Conservation (phyloP, 2,329 filamentous ascomycete species). For the Aspergillus fumigatiaffinis region DNA sequence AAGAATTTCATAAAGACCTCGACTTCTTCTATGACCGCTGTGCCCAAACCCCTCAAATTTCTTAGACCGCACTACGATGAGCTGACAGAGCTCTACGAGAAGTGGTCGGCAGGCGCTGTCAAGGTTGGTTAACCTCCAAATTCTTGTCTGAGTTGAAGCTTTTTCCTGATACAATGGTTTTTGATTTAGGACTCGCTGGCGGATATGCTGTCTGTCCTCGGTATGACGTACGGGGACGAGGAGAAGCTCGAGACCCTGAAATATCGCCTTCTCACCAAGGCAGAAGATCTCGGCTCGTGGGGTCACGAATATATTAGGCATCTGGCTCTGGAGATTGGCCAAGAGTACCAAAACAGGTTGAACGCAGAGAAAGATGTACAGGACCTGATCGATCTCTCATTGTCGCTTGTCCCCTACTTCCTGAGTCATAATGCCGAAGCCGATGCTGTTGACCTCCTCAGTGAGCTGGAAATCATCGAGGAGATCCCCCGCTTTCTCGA, state of each 20-base stretch:
- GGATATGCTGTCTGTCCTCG: constrained; percentile 93
- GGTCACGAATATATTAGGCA: constrained; percentile 98
- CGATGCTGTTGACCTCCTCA: constrained; percentile 94
- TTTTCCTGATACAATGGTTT: constrained; percentile 5
- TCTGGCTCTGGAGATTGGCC: constrained; percentile 89
- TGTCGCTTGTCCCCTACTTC: constrained; percentile 87
- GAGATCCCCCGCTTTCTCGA: constrained; percentile 85
- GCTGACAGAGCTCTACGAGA: constrained; percentile 80
- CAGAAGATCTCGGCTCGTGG: constrained; percentile 92
- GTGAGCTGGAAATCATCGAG: constrained; percentile 96
- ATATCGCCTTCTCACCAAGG: constrained; percentile 84
- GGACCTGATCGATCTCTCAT: constrained; percentile 79
- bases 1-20: constrained; percentile 99
- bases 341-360: constrained; percentile 85
- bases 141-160: constrained; percentile 3
- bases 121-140: constrained; percentile 56
- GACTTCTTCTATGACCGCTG: constrained; percentile 98
- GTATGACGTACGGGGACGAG: constrained; percentile 98
- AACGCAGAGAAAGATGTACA: constrained; percentile 78
- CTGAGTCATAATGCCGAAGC: constrained; percentile 97
- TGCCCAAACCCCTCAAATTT: constrained; percentile 97
- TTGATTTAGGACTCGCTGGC: constrained; percentile 65
- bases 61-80: constrained; percentile 93
- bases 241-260: constrained; percentile 94
- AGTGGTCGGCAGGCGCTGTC: constrained; percentile 78